phyloP scores from a whole-genome alignment of 176 grass and related monocot species.

The Phoenix dactylifera region DNA sequence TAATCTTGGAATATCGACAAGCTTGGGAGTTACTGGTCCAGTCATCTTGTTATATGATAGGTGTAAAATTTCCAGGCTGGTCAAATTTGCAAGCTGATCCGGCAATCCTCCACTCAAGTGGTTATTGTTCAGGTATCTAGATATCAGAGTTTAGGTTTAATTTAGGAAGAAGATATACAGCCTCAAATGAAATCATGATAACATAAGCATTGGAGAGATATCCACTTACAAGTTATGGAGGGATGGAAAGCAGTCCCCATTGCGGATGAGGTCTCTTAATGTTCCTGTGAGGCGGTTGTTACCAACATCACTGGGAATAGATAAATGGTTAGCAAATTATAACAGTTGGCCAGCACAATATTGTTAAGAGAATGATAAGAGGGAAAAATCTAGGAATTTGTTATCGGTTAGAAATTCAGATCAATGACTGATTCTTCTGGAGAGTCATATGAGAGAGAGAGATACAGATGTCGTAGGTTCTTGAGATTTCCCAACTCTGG shows the following conservation, averaged over 20 bases:
- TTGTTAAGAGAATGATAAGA: too few relatives aligned
- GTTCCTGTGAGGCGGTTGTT: constrained; percentile 81
- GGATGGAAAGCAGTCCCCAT: constrained; percentile 76
- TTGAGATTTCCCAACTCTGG: constrained; percentile 74
- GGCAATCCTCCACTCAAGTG: constrained; percentile 75
- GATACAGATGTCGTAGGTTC: constrained; percentile 81
- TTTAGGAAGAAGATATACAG: too few relatives aligned
- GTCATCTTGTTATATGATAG: constrained; percentile 82
- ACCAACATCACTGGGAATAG: constrained; percentile 61
- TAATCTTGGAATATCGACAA: constrained; percentile 75
- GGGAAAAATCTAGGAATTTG: too few relatives aligned
- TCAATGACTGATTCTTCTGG: too few relatives aligned
- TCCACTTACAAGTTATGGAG: constrained; percentile 78
- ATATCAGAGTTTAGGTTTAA: constrained; percentile 4
- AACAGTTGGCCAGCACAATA: too few relatives aligned
- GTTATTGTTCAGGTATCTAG: constrained; percentile 84
- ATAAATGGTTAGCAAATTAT: constrained; percentile 2
- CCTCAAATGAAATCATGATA: too few relatives aligned
- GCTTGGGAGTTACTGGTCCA: constrained; percentile 63
- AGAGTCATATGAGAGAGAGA: constrained; percentile 4
- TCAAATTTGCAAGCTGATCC: constrained; percentile 87
- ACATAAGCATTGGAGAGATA: not conserved
- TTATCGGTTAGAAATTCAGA: too few relatives aligned
- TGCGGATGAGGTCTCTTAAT: constrained; percentile 60
- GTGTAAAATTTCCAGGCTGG: constrained; percentile 87